Evolutionary conservation across 768 basidiomycete species (phyloP).

Genomic region (Tylopilus sp.): DNA sequence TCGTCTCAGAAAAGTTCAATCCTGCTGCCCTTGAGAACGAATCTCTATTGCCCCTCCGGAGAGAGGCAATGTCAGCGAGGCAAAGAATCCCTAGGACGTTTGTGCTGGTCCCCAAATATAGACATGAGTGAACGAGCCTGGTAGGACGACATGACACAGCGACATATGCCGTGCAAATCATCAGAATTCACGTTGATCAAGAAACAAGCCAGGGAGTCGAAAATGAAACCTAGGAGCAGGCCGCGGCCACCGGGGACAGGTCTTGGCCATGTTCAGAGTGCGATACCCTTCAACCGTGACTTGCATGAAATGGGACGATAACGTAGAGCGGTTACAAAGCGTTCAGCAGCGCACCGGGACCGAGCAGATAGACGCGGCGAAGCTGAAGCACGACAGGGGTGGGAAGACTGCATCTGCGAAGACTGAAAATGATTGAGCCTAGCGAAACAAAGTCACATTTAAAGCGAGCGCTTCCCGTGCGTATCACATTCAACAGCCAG

Average conservation of each 20-base stretch:
- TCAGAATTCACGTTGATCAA: constrained; percentile 6
- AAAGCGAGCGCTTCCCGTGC: constrained; percentile 33
- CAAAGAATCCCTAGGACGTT: constrained; percentile 12
- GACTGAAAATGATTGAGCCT: constrained; percentile 12
- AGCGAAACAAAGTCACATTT: constrained; percentile 9
- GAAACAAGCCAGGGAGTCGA: constrained; percentile 24
- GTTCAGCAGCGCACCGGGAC: constrained; percentile 24
- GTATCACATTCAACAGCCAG: constrained; percentile 29
- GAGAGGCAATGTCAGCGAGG: constrained; percentile 38
- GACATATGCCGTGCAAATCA: constrained; percentile 10
- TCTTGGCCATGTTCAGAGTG: constrained; percentile 29
- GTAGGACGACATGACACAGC: constrained; percentile 5
- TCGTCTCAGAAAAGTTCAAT: constrained; percentile 24
- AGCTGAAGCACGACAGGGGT: constrained; percentile 17
- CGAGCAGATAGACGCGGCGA: constrained; percentile 37
- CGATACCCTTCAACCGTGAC: background rate
- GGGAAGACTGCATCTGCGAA: constrained; percentile 21
- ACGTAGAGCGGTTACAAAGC: constrained; percentile 19
- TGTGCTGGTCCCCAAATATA: constrained; percentile 11
- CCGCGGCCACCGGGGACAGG: constrained; percentile 20
- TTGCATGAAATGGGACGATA: background rate
- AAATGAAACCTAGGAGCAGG: constrained; percentile 17
- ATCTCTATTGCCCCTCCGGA: constrained; percentile 53
- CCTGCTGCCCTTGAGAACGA: constrained; percentile 49
- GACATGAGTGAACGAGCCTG: constrained; percentile 14